Percentiles rank a stretch among this genome's conserved stretches.
Evolutionary conservation across 164 flowering plant species (phyloP).

Genomic region (Piper betle): DNA sequence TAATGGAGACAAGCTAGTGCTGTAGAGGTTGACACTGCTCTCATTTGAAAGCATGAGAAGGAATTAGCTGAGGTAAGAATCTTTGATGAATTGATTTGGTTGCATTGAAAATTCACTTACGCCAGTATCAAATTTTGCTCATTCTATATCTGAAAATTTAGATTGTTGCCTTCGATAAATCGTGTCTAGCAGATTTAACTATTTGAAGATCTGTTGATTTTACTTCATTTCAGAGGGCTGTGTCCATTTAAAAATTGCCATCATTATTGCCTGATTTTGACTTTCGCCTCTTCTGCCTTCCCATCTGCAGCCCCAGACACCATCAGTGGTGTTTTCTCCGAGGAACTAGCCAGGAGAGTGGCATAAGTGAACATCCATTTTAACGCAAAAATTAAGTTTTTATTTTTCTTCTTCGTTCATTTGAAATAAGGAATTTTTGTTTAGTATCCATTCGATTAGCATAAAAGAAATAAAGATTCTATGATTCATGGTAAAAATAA

Average conservation of each 20-base stretch:
- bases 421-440: not conserved
- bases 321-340: constrained; percentile 16
- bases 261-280: not conserved
- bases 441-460: not conserved
- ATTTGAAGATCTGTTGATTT: not conserved
- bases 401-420: not conserved
- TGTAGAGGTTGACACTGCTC: constrained; percentile 70
- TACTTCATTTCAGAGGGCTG: not conserved
- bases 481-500: not conserved
- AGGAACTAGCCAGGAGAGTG: constrained; percentile 11
- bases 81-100: not conserved
- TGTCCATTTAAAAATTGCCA: too few relatives aligned
- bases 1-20: not conserved
- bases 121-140: not conserved
- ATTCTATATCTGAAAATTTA: too few relatives aligned
- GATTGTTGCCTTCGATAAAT: not conserved
- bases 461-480: too few relatives aligned
- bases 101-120: not conserved
- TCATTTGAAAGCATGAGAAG: constrained; percentile 86
- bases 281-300: not conserved
- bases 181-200: not conserved
- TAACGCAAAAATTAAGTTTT: not conserved
- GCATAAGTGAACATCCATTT: constrained; percentile 7
- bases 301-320: constrained; percentile 30
- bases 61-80: constrained; percentile 60